Conservation (phyloP, 176 grass and related monocot species). For the Eremochloa ophiuroides region DNA sequence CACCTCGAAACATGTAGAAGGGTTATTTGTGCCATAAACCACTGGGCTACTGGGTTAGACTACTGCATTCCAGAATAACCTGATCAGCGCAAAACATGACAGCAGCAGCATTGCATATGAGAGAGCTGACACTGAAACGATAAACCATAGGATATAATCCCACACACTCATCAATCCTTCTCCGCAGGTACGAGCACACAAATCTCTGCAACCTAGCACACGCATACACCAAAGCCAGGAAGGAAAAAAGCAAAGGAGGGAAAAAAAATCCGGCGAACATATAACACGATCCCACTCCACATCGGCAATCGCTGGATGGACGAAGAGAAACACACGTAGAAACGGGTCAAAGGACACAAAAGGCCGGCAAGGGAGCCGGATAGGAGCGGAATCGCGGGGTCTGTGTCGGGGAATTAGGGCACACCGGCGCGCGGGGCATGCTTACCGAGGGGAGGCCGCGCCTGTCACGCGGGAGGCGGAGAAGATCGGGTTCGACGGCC, state of each 20-base stretch:
- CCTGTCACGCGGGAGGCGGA: background rate
- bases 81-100: background rate
- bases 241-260: background rate
- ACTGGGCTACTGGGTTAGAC: background rate
- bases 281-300: slow-evolving; percentile 9
- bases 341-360: background rate
- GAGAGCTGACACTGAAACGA: background rate
- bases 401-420: background rate
- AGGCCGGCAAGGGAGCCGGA: background rate
- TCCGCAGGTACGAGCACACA: background rate
- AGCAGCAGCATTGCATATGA: background rate
- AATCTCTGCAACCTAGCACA: background rate
- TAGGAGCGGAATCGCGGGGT: background rate
- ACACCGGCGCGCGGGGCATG: background rate
- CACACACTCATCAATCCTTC: background rate
- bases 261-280: background rate
- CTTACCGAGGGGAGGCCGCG: background rate
- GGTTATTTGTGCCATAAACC: background rate
- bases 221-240: background rate
- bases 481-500: background rate
- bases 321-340: too few species aligned
- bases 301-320: background rate
- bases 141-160: background rate
- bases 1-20: background rate
- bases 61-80: background rate